Percentiles rank a stretch among this genome's conserved stretches.
phyloP scores from a whole-genome alignment of 371 early-diverging fungal species.

The Apophysomyces ossiformis region DNA sequence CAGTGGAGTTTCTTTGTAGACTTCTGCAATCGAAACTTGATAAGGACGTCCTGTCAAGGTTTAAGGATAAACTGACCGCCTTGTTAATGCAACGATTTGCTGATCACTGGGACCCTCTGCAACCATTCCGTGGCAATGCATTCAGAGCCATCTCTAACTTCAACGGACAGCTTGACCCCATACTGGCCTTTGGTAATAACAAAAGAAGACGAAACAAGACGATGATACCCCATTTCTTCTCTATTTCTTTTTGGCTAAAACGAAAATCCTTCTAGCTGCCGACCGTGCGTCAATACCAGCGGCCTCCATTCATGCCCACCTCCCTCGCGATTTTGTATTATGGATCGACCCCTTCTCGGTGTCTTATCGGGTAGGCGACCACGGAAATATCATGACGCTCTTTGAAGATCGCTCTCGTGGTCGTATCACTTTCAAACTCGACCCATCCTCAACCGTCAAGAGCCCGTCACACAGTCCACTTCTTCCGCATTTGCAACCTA shows the following conservation, averaged over 20 bases:
- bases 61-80: slow-evolving; percentile 43
- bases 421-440: slow-evolving; percentile 49
- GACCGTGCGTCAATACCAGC: slow-evolving; percentile 38
- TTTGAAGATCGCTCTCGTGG: slow-evolving; percentile 67
- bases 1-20: slow-evolving; percentile 57
- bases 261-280: slow-evolving; percentile 43
- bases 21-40: slow-evolving; percentile 48
- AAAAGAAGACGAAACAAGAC: slow-evolving; percentile 1
- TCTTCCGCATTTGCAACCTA: slow-evolving; percentile 28
- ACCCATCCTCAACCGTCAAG: slow-evolving; percentile 18
- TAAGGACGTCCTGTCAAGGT: slow-evolving; percentile 31
- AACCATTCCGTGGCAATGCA: slow-evolving; percentile 70
- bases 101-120: slow-evolving; percentile 73
- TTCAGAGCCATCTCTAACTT: slow-evolving; percentile 77
- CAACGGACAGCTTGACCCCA: slow-evolving; percentile 67
- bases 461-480: slow-evolving; percentile 22
- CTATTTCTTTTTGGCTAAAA: too few species aligned
- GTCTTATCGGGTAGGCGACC: slow-evolving; percentile 77
- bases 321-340: slow-evolving; percentile 76
- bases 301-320: slow-evolving; percentile 42
- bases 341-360: slow-evolving; percentile 82
- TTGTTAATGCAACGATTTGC: slow-evolving; percentile 45
- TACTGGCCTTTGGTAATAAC: slow-evolving; percentile 48
- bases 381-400: slow-evolving; percentile 67
- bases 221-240: too few species aligned